Evolutionary conservation across 345 rosid genomes (phyloP), one percentile per base, ranked within the genome.

Genomic region (Rubroshorea leprosula): DNA sequence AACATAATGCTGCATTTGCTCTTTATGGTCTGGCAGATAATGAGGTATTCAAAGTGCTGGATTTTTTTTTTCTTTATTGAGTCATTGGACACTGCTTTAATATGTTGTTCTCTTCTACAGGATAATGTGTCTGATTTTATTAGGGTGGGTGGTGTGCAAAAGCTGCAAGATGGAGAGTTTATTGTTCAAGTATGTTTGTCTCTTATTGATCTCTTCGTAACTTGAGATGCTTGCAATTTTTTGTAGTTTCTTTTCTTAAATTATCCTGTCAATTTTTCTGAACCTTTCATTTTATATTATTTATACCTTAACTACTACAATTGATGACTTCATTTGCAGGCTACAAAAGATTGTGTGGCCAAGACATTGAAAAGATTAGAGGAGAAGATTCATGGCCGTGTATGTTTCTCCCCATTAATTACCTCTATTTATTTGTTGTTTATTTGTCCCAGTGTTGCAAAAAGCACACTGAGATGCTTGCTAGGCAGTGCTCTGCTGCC

Each of bases 1-100:
- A 94, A 74, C 99, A 94, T 61, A 94, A 90, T 78, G 99, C 96
- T 43, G 97, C 97, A 23, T 94, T 94, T 85, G 90, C 97, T 66
- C 87, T 94, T 25, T 94, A 90, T 73, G 99, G 99, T 53, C 97
- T 94, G 64, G 97, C 96, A 39, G 99, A 94, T 64, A 94, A 94
- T 72, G 97, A 94, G 99, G 99, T 90, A 72, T 52, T 48, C n/a
- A n/a, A n/a, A n/a, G n/a, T n/a, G 1, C 41, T 2, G 41, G 9
- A 35, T 35, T 35, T 35, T 6, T 29, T 29, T 6, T 35, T 35
- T n/a, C n/a, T n/a, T n/a, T n/a, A n/a, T n/a, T n/a, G n/a, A n/a
- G n/a, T n/a, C n/a, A n/a, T n/a, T n/a, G n/a, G n/a, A n/a, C n/a
- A n/a, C n/a, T n/a, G n/a, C n/a, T n/a, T n/a, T n/a, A n/a, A n/a